Evolutionary conservation across 2,329 filamentous ascomycete species (phyloP).

Genomic region (Elsinoe fawcettii): DNA sequence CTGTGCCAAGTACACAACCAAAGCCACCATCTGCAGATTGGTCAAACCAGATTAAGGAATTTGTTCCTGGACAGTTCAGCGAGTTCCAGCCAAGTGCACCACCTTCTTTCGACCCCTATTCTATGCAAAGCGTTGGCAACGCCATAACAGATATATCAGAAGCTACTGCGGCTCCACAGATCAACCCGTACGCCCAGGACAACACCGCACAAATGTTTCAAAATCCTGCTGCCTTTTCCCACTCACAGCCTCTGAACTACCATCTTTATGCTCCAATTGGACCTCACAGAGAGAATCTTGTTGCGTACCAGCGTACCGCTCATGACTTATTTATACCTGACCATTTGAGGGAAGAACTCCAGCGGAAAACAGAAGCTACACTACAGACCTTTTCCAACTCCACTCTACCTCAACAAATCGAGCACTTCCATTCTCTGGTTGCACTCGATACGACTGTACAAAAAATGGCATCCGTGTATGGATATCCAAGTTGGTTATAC

Average conservation of each 20-base stretch:
- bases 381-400: constrained; percentile 76
- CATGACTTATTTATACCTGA: constrained; percentile 92
- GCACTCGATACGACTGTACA: constrained; percentile 76
- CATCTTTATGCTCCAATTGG: constrained; percentile 87
- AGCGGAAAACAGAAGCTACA: constrained; percentile 78
- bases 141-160: constrained; percentile 18
- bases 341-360: constrained; percentile 75
- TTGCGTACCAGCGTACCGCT: constrained; percentile 75
- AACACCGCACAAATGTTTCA: constrained; percentile 58
- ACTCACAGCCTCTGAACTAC: constrained; percentile 56
- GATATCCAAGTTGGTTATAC: constrained; percentile 88
- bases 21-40: constrained; percentile 43
- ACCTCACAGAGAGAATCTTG: constrained; percentile 70
- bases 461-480: constrained; percentile 71
- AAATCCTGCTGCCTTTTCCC: constrained; percentile 48
- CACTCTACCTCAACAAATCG: constrained; percentile 63
- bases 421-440: constrained; percentile 87
- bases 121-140: constrained; percentile 25
- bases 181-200: constrained; percentile 70
- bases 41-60: constrained; percentile 43
- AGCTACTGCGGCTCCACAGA: constrained; percentile 31
- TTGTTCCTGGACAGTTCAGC: constrained; percentile 47
- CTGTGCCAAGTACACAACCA: constrained; percentile 33
- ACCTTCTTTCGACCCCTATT: constrained; percentile 39
- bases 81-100: constrained; percentile 23